A percentile compares a stretch with the other conserved stretches of the same genome.
Evolutionary conservation across 768 basidiomycete genomes (phyloP).

Genomic region (Lyophyllum decastes): DNA sequence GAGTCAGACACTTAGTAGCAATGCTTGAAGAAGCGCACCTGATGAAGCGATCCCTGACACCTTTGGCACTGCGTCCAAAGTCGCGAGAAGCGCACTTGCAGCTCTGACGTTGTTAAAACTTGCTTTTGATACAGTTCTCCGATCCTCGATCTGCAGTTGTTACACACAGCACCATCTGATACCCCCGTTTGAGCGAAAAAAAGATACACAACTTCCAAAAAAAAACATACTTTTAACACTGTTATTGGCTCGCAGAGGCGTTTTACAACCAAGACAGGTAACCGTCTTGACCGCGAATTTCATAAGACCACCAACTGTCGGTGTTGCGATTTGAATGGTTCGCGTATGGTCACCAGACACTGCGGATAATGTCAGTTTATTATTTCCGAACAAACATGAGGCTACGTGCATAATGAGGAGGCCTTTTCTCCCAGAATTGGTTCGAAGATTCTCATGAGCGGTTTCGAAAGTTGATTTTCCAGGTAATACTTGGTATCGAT

Average conservation of each 20-base stretch:
- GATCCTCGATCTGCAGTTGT: conserved; percentile 84
- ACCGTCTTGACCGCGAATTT: conserved; percentile 96
- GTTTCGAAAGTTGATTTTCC: conserved; percentile 97
- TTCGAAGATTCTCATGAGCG: conserved; percentile 96
- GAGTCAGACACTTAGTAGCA: not conserved
- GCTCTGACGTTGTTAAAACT: conserved; percentile 66
- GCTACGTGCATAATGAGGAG: conserved; percentile 67
- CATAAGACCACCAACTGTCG: conserved; percentile 96
- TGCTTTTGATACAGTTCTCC: conserved; percentile 95
- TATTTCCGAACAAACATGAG: conserved; percentile 2
- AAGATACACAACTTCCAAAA: not conserved
- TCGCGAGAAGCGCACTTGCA: conserved; percentile 90
- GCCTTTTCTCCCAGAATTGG: conserved; percentile 96
- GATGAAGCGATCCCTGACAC: conserved; percentile 97
- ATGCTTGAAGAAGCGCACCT: conserved; percentile 43
- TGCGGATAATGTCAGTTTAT: conserved; percentile 30
- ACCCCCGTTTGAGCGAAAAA: not conserved
- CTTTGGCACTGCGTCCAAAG: conserved; percentile 99
- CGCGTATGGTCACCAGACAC: conserved; percentile 97
- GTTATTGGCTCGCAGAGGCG: conserved; percentile 76
- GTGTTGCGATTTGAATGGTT: conserved; percentile 94
- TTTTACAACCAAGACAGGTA: conserved; percentile 95
- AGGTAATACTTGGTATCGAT: conserved; percentile 98
- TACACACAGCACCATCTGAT: conserved; percentile 89
- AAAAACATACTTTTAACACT: conserved; percentile 62